Conservation (phyloP, 1,284 basidiomycete genomes). For the Uromyces viciae-fabae region DNA sequence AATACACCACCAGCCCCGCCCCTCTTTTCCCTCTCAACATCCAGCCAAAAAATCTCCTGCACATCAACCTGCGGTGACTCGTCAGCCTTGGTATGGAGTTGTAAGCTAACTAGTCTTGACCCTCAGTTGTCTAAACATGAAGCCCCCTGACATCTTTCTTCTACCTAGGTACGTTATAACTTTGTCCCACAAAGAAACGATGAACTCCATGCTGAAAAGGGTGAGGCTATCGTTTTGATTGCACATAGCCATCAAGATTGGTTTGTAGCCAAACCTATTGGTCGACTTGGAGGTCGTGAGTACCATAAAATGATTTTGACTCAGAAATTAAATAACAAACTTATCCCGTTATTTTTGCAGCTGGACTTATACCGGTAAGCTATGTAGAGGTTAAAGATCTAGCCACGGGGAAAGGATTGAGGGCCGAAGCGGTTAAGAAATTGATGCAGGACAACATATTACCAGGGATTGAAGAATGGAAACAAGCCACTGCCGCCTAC, state of each 20-base stretch:
- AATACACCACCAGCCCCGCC: conserved; percentile 11
- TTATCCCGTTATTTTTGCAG: conserved; percentile 53
- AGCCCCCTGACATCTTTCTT: neutral
- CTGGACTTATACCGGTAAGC: conserved; percentile 90
- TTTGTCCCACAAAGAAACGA: conserved; percentile 29
- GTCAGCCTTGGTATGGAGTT: conserved; percentile 30
- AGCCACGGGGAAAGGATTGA: conserved; percentile 61
- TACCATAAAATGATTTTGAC: neutral
- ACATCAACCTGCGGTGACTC: neutral
- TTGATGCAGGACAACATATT: conserved; percentile 80
- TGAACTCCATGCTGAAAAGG: conserved; percentile 26
- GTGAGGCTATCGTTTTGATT: conserved; percentile 60
- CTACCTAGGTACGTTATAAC: conserved; percentile 21
- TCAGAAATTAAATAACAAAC: no score
- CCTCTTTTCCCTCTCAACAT: neutral
- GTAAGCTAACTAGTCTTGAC: neutral
- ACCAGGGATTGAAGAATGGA: conserved; percentile 97
- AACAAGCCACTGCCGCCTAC: conserved; percentile 86
- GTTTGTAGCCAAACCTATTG: conserved; percentile 51
- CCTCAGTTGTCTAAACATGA: neutral
- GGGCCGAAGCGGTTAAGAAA: conserved; percentile 64
- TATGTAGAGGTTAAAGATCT: conserved; percentile 96
- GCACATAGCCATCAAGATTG: conserved; percentile 59
- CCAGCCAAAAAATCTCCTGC: neutral
- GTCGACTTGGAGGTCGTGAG: conserved; percentile 41